phyloP scores from a whole-genome alignment of 345 rosid genomes.

The Nasturtium officinale region DNA sequence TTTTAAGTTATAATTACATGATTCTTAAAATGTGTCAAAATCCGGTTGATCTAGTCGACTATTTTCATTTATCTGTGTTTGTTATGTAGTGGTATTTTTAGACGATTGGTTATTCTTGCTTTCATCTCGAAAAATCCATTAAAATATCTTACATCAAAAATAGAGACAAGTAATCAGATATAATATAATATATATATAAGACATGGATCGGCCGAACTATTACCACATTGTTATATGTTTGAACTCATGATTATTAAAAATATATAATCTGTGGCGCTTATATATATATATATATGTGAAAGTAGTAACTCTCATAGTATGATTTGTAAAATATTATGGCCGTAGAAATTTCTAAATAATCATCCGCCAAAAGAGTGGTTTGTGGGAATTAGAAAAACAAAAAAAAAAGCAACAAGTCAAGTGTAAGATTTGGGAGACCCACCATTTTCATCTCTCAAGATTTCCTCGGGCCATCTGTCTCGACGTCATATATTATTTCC shows the following conservation, averaged over 20 bases:
- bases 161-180: neutral
- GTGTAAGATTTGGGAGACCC: constrained; percentile 45
- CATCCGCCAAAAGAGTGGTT: neutral
- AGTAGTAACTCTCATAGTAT: too few species aligned
- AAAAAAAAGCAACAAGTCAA: constrained; percentile 31
- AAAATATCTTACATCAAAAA: neutral
- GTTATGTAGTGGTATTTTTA: neutral
- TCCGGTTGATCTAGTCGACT: neutral
- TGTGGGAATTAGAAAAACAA: neutral
- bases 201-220: neutral
- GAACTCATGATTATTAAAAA: too few species aligned
- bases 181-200: neutral
- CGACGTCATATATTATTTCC: constrained; percentile 29
- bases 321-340: neutral
- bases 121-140: neutral
- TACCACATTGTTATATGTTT: too few species aligned
- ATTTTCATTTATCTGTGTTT: neutral
- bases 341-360: neutral
- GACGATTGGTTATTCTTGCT: neutral
- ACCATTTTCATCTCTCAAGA: constrained; percentile 35
- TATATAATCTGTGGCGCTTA: too few species aligned
- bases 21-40: neutral
- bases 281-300: too few species aligned
- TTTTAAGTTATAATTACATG: neutral
- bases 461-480: constrained; percentile 36